Evolutionary conservation across 305 asterid species (phyloP), one percentile per base, ranked within the genome.

Genomic region (Solanum hybrid): DNA sequence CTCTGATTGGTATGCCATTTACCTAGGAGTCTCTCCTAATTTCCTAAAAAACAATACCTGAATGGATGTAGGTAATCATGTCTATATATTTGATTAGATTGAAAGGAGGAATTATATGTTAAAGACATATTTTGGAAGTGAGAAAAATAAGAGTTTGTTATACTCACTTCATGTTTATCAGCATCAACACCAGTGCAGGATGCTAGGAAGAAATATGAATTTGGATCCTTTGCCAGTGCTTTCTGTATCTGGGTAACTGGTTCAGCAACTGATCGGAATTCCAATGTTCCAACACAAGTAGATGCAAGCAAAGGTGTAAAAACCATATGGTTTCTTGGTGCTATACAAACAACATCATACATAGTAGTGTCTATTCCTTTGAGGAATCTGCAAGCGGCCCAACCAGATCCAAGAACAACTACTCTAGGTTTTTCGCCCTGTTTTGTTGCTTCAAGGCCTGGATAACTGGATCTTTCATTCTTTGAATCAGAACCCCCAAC

Each of bases 241-340:
- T 91, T 89, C 91, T 97, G 99, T 88, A 97, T 97, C 97, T 93
- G 97, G 86, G 92, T 94, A 24, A 97, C 97, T 5, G 98, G 99
- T 92, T 97, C 99, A 17, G 93, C 96, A 8, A 97, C 99, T 1
- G 99, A 94, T 17, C 99, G 95, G 89, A 96, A 97, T 31, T 97
- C 99, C 92, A 97, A 92, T 11, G 99, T 97, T 84, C 99, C 99
- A 37, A 97, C 99, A 87, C 99, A 97, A 73, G 99, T 97, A 32
- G 99, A 97, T 35, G 99, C 99, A 26, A 97, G 98, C 91, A 96
- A 90, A 89, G 98, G 99, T 32, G 99, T 97, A 90, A 97, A 97
- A 42, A 97, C 99, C 99, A 96, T 97, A 88, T 97, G 99, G 89
- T 97, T 97, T 90, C 99, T 96, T 4, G 99, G 99, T 17, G 99